Conservation (phyloP, 1,139 yeast genomes). For the Nakaseomyces delphensis region DNA sequence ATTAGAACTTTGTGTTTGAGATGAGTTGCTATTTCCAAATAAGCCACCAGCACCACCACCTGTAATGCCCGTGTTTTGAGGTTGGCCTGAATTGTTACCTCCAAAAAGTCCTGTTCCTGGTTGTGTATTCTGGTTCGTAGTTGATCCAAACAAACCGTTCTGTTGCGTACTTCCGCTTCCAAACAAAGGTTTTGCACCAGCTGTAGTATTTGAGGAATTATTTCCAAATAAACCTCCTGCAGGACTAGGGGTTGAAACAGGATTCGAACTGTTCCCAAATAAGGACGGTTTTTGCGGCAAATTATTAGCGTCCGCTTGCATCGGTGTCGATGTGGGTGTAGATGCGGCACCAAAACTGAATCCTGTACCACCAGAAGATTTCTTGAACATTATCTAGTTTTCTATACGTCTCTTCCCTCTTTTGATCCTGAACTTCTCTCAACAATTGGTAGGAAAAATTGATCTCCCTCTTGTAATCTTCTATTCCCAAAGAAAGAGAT, state of each 20-base stretch:
- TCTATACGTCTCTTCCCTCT: too few relatives aligned
- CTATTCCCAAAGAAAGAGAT: too few relatives aligned
- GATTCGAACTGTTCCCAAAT: constrained; percentile 18
- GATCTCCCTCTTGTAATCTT: too few relatives aligned
- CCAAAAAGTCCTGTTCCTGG: constrained; percentile 4
- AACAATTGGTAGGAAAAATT: too few relatives aligned
- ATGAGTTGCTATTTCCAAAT: constrained; percentile 20
- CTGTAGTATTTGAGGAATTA: constrained; percentile 11
- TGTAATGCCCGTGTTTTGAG: constrained; percentile 1
- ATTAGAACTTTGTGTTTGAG: not conserved
- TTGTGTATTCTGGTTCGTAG: not conserved
- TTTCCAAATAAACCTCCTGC: constrained; percentile 30
- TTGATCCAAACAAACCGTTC: not conserved
- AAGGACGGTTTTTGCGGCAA: constrained; percentile 22
- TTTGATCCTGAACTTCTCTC: too few relatives aligned
- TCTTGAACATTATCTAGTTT: constrained; percentile 20
- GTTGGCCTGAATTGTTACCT: constrained; percentile 4
- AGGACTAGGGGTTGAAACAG: constrained; percentile 26
- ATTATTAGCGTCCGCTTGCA: constrained; percentile 20
- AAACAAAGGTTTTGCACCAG: constrained; percentile 20
- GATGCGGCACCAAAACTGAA: constrained; percentile 27
- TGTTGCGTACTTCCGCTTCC: constrained; percentile 19
- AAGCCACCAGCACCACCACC: constrained; percentile 17
- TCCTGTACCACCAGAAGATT: constrained; percentile 17
- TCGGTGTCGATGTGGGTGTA: constrained; percentile 30